Percentiles rank a stretch among this genome's conserved stretches.
These are phyloP conservation scores for Climacium dendroides DNA, from an alignment of 225 moss, liverwort and hornwort species.

Conservation along the genomic window DNA sequence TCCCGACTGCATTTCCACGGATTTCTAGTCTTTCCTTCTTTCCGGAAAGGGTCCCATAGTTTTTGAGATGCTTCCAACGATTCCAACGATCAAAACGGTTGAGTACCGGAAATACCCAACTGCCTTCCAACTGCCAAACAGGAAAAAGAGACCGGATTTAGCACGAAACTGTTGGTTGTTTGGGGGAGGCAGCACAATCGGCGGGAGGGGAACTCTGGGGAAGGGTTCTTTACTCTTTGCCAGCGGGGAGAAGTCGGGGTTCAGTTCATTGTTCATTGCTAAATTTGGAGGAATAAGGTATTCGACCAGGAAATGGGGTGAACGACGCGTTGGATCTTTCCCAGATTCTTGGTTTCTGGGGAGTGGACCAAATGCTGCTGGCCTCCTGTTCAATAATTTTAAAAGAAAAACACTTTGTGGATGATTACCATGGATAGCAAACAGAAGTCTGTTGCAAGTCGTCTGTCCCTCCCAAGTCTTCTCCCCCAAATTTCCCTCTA, in stretches of 20 bases:
- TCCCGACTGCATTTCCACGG: neutral
- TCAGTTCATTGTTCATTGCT: no score
- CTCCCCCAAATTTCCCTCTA: no score
- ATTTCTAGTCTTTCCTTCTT: neutral
- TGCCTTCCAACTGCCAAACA: slow-evolving; percentile 20
- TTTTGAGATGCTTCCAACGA: neutral
- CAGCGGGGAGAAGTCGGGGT: neutral
- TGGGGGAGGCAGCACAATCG: no score
- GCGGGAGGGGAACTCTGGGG: no score
- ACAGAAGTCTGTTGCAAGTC: no score
- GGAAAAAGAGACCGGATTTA: neutral
- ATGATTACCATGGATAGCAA: neutral
- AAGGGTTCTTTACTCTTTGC: neutral
- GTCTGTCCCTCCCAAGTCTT: no score
- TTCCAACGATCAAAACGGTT: slow-evolving; percentile 19
- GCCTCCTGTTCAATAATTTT: neutral
- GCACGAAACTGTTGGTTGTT: neutral
- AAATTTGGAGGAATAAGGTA: neutral
- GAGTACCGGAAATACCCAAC: neutral
- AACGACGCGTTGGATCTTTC: neutral
- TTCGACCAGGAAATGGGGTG: neutral
- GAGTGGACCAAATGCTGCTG: neutral
- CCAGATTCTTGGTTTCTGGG: neutral
- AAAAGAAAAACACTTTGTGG: neutral
- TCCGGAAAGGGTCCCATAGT: neutral